Base-by-base conservation (phyloP, 2,329 filamentous ascomycete genomes). In the Fusarium tjaetaba region DNA sequence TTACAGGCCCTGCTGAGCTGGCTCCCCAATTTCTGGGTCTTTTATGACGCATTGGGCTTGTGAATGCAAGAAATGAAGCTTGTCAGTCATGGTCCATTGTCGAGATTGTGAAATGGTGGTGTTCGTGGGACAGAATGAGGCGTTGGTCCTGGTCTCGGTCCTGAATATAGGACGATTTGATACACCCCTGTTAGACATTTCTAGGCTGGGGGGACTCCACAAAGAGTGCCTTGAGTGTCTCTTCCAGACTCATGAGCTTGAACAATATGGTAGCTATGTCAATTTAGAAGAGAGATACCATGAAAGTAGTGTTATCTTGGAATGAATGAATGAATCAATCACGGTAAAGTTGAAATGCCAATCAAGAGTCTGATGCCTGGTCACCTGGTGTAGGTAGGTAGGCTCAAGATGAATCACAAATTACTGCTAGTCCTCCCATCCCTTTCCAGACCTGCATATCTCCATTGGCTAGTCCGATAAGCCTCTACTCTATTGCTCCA, bases 151-250 rank as follows among this genome's bases (percentile, higher is more conserved):
- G 30, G 58, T 32, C 38, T 56, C 42, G 48, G 58, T 45, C 59
- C 51, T 57, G 34, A 34, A 43, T 28, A 59, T 61, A 71, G 68
- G 67, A 71, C 67, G 69, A 48, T 38, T 65, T 30, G 20, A 22
- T 22, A 22, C 34, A 59, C 42, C 51, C 65, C 65, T 67, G 39
- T 60, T 67, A 65, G 62, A 67, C 57, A 67, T 51, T 34, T 65
- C 24, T 60, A 67, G 62, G 32, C 64, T 52, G 45, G 42, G 45
- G 42, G 52, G 38, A 67, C 63, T 70, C 65, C 67, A 70, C 68
- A 70, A 46, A 67, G 67, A 61, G 49, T 66, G 68, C 68, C 68
- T 71, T 32, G 67, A 43, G 52, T 65, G 43, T 59, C 52, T 67
- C 28, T 52, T 28, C 38, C 59, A 32, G 26, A 41, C 30, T 22